Percentiles rank a stretch among this genome's conserved stretches.
phyloP scores from a whole-genome alignment of 2,329 filamentous ascomycete genomes.

The Claviceps sorghi region DNA sequence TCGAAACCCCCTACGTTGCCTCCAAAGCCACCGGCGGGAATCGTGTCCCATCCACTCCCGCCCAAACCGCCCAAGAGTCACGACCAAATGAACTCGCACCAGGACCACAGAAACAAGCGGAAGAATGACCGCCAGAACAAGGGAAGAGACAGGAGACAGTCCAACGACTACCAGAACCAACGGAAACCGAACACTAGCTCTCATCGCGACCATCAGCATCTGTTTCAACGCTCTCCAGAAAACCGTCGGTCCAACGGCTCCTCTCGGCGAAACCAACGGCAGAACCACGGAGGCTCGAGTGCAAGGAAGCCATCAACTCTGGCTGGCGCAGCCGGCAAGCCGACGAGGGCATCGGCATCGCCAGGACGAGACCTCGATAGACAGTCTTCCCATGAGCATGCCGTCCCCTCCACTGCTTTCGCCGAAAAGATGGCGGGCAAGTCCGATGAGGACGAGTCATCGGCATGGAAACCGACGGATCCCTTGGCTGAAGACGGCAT shows the following conservation, averaged over 20 bases:
- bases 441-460: background rate
- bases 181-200: background rate
- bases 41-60: conserved; percentile 14
- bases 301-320: background rate
- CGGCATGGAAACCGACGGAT: background rate
- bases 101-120: conserved; percentile 17
- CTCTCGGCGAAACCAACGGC: background rate
- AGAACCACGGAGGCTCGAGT: background rate
- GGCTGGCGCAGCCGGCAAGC: background rate
- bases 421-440: background rate
- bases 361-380: background rate
- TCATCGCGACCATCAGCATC: background rate
- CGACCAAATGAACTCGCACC: conserved; percentile 14
- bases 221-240: background rate
- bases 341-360: background rate
- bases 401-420: background rate
- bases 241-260: conserved; percentile 1
- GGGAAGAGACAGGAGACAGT: conserved; percentile 13
- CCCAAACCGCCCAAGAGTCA: conserved; percentile 18
- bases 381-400: background rate
- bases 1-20: conserved; percentile 4
- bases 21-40: conserved; percentile 5
- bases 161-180: conserved; percentile 3
- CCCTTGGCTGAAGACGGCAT: background rate
- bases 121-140: conserved; percentile 19